phyloP scores from a whole-genome alignment of 2,329 filamentous ascomycete species.

The Verticillium klebahnii region DNA sequence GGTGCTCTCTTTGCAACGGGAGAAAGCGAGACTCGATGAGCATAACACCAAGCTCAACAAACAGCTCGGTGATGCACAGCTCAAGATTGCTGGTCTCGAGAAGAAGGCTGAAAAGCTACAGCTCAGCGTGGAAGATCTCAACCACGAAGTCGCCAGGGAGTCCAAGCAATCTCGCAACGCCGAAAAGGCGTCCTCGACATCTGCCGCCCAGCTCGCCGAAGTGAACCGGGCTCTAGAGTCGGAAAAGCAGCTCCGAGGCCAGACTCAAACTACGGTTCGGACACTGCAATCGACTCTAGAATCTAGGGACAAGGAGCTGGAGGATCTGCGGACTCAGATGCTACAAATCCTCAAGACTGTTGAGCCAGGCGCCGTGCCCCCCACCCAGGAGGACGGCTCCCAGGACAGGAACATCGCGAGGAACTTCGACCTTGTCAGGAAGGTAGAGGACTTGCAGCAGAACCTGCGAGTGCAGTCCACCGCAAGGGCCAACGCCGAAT shows the following conservation, averaged over 20 bases:
- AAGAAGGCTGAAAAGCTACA: constrained; percentile 94
- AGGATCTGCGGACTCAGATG: constrained; percentile 74
- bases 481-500: constrained; percentile 75
- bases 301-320: constrained; percentile 73
- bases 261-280: constrained; percentile 81
- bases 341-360: constrained; percentile 81
- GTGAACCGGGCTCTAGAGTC: constrained; percentile 86
- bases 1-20: constrained; percentile 69
- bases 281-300: constrained; percentile 77
- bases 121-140: constrained; percentile 83
- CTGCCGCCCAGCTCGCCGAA: constrained; percentile 80
- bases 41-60: constrained; percentile 75
- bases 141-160: constrained; percentile 85
- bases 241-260: constrained; percentile 77
- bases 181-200: constrained; percentile 78
- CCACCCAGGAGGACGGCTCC: constrained; percentile 53
- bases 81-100: constrained; percentile 77
- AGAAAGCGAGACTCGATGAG: constrained; percentile 80
- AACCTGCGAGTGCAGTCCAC: constrained; percentile 80
- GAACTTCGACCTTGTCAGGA: constrained; percentile 80
- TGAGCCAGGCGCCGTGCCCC: constrained; percentile 67
- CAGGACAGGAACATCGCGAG: constrained; percentile 52
- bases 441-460: constrained; percentile 84
- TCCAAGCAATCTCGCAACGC: constrained; percentile 86
- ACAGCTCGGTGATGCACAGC: constrained; percentile 79